Conservation (phyloP, 768 basidiomycete species). For the Arthromyces matolae region DNA sequence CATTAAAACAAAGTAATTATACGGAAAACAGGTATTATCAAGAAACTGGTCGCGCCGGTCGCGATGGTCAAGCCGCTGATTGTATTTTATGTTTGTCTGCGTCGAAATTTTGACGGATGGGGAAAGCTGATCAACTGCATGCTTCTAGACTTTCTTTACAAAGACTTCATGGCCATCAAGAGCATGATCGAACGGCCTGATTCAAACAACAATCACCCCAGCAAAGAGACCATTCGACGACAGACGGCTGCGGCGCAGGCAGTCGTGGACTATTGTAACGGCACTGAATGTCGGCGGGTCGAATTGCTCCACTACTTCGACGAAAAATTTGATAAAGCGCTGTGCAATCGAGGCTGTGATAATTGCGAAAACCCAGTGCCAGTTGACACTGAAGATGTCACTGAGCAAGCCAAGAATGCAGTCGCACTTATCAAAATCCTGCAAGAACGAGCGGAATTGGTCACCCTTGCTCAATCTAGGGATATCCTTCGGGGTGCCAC, state of each 20-base stretch:
- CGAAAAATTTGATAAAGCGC: slow-evolving; percentile 65
- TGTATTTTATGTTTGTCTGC: slow-evolving; percentile 77
- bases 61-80: slow-evolving; percentile 80
- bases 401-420: slow-evolving; percentile 49
- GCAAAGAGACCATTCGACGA: slow-evolving; percentile 57
- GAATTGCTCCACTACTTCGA: slow-evolving; percentile 89
- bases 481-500: slow-evolving; percentile 67
- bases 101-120: background rate
- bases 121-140: slow-evolving; percentile 3
- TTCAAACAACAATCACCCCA: slow-evolving; percentile 36
- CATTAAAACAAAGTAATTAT: background rate
- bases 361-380: slow-evolving; percentile 63
- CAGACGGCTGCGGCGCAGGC: slow-evolving; percentile 60
- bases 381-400: slow-evolving; percentile 55
- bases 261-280: slow-evolving; percentile 78
- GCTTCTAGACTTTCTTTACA: slow-evolving; percentile 57
- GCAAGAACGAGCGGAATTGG: slow-evolving; percentile 37
- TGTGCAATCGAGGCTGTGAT: slow-evolving; percentile 76
- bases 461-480: slow-evolving; percentile 59
- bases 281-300: slow-evolving; percentile 82
- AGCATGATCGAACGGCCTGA: slow-evolving; percentile 59
- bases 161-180: slow-evolving; percentile 53
- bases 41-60: slow-evolving; percentile 95
- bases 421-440: slow-evolving; percentile 55
- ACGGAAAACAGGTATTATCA: slow-evolving; percentile 68